Evolutionary conservation across 2,329 filamentous ascomycete genomes (phyloP), one percentile per base, ranked within the genome.

Genomic region (Ceratocystis papillata): DNA sequence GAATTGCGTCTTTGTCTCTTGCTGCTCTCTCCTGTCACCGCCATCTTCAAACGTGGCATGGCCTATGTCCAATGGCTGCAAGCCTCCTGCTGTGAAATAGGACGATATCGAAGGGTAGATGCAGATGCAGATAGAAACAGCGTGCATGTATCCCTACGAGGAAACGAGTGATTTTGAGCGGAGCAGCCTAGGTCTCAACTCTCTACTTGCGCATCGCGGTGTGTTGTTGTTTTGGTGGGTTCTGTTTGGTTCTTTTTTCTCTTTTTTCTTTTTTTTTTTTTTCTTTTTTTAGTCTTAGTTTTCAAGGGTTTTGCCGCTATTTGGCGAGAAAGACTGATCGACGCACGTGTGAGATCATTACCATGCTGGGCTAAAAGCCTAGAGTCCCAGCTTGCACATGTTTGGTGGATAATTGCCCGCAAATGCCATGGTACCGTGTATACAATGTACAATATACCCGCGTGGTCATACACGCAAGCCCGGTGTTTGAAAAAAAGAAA

Each of bases 21-120:
- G 7, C 53, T 57, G 12, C 53, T 22, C 28, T 30, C 12, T 30
- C 53, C 53, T 57, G 53, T 30, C 22, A 57, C 25, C 53, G 53
- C 53, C 53, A 57, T 57, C 53, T 57, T 57, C n/a, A 12, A 57
- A 57, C 53, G 53, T 30, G 53, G 53, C 53, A 57, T 33, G 17
- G 4, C 22, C 17, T 30, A 30, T 33, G 22, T 25, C 53, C 53
- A 57, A 57, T 57, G 28, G 53, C 53, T 22, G 22, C n/a, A 22
- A 15, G 53, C 53, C 25, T 30, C 25, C 25, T 57, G 28, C 17
- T 57, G 53, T 57, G 53, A 57, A 30, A 57, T 57, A 57, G 28
- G 53, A 57, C 53, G 22, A 57, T 57, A 57, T 30, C 12, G 20
- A 28, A 57, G 53, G 53, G 20, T 57, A 30, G 53, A 57, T 57